These are phyloP conservation scores for Raddia distichophylla DNA, from an alignment of 176 grass and related monocot genomes.

Conservation along the genomic window DNA sequence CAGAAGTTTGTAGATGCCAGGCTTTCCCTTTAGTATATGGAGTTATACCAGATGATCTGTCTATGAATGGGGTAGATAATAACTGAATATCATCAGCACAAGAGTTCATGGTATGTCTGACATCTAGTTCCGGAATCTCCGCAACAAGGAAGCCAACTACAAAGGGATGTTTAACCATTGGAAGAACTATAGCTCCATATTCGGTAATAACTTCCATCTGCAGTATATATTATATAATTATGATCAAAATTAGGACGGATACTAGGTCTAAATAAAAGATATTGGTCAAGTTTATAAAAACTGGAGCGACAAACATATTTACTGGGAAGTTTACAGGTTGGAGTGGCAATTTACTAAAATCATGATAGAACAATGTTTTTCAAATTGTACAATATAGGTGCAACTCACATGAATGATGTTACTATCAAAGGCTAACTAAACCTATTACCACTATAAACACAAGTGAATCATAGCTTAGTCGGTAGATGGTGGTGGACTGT, in stretches of 20 bases:
- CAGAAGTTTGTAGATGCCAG: conserved; percentile 54
- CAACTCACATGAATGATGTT: neutral
- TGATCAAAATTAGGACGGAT: neutral
- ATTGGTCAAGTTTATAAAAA: neutral
- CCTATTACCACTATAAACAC: neutral
- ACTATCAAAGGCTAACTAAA: neutral
- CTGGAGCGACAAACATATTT: neutral
- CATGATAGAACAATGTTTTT: neutral
- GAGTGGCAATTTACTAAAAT: too few relatives aligned
- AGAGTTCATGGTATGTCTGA: conserved; percentile 26
- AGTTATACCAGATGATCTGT: conserved; percentile 30
- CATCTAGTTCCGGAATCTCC: conserved; percentile 64
- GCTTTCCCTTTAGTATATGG: conserved; percentile 38
- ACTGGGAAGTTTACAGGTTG: neutral
- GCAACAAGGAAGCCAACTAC: conserved; percentile 87
- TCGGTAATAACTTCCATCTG: conserved; percentile 68
- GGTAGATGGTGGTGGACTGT: neutral
- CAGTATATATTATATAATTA: conserved; percentile 34
- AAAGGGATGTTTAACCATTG: conserved; percentile 87
- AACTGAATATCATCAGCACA: conserved; percentile 29
- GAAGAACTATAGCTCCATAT: conserved; percentile 69
- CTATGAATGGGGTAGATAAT: conserved; percentile 35
- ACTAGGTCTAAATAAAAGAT: too few relatives aligned
- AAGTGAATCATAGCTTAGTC: neutral
- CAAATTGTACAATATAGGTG: neutral